A percentile compares a stretch with the other conserved stretches of the same genome.
Evolutionary conservation across 345 rosid genomes (phyloP).

Genomic region (Lepidium sativum): DNA sequence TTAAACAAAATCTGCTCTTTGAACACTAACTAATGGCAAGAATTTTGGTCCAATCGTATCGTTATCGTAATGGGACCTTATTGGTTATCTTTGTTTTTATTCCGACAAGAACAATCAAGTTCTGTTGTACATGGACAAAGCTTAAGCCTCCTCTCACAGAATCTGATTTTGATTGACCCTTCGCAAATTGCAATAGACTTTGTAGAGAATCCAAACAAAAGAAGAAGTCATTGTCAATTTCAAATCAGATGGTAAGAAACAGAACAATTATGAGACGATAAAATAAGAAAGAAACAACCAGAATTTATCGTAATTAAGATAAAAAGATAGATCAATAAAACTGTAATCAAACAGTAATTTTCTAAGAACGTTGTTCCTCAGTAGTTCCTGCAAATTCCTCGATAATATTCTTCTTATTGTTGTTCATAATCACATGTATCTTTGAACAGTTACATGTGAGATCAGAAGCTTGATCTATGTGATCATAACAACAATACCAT

Average conservation of each 20-base stretch:
- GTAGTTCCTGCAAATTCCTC: constrained; percentile 45
- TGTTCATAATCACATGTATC: constrained; percentile 41
- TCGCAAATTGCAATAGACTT: constrained; percentile 16
- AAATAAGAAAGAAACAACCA: constrained; percentile 5
- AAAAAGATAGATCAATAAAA: not conserved
- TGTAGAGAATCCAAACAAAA: constrained; percentile 3
- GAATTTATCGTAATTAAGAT: not conserved
- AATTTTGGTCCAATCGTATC: constrained; percentile 9
- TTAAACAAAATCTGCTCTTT: constrained; percentile 4
- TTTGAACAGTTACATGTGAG: constrained; percentile 41
- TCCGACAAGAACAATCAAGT: constrained; percentile 8
- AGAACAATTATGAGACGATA: not conserved
- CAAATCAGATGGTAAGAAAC: constrained; percentile 15
- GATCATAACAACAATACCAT: constrained; percentile 4
- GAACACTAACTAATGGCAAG: not conserved
- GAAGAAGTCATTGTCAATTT: not conserved
- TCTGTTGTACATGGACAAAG: not conserved
- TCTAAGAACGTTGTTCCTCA: constrained; percentile 36
- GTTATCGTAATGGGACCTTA: constrained; percentile 5
- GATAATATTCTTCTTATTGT: constrained; percentile 47
- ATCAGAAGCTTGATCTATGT: constrained; percentile 24
- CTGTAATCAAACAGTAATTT: not conserved
- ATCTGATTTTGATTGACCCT: not conserved
- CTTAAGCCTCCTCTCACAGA: not conserved
- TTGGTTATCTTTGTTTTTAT: not conserved